Evolutionary conservation across 345 rosid species (phyloP).

Genomic region (Dipteronia sinensis): DNA sequence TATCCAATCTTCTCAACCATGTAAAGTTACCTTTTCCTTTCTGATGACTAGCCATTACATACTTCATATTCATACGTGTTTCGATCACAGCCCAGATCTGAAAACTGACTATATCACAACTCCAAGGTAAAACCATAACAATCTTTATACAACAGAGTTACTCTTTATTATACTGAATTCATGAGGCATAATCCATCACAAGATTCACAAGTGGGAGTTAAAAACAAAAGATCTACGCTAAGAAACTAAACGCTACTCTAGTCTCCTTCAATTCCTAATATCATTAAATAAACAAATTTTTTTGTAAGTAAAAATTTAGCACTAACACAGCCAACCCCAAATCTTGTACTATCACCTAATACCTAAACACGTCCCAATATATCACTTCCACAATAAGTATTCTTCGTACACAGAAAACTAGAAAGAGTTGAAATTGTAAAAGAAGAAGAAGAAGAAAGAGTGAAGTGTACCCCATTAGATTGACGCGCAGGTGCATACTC

Average conservation of each 20-base stretch:
- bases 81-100: conserved; percentile 16
- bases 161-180: background rate
- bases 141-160: background rate
- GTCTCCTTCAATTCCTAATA: background rate
- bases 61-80: background rate
- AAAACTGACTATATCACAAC: background rate
- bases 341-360: background rate
- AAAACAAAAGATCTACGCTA: conserved; percentile 15
- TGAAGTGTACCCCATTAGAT: conserved; percentile 75
- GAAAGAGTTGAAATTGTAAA: background rate
- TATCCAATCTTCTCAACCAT: background rate
- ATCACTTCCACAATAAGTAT: background rate
- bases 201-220: background rate
- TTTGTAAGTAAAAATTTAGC: background rate
- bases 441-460: conserved; percentile 5
- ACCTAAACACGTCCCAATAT: background rate
- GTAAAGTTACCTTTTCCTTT: conserved; percentile 2
- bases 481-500: conserved; percentile 88
- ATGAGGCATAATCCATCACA: background rate
- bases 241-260: background rate
- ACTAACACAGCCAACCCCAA: background rate
- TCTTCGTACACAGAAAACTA: background rate
- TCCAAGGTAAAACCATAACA: background rate
- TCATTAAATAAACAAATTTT: background rate
- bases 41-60: background rate